phyloP scores from a whole-genome alignment of 352 stramenopile species.

The Phytopythium litorale region DNA sequence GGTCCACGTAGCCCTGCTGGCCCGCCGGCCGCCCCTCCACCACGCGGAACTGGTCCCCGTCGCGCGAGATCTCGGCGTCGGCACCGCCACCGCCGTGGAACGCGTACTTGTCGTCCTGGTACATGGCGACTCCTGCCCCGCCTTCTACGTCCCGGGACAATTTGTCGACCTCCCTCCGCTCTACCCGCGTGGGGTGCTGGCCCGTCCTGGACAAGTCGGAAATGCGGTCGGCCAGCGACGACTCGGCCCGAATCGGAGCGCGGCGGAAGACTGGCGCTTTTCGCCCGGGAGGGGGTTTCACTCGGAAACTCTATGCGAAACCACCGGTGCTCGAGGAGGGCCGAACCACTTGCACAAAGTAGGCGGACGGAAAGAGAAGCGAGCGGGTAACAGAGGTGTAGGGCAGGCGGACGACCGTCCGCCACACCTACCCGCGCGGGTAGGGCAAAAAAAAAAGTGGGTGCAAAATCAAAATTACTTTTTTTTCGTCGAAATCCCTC shows the following conservation, averaged over 20 bases:
- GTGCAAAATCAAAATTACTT: not conserved
- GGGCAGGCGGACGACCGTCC: not conserved
- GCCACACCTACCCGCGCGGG: not conserved
- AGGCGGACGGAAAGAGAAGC: not conserved
- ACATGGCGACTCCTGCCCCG: constrained; percentile 26
- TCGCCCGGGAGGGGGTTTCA: not conserved
- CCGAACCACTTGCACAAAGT: not conserved
- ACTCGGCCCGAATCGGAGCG: not conserved
- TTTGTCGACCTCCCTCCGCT: no score
- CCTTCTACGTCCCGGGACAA: not conserved
- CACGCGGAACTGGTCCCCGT: constrained; percentile 35
- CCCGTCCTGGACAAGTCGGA: constrained; percentile 1
- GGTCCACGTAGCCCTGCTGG: constrained; percentile 65
- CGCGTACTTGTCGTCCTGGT: constrained; percentile 51
- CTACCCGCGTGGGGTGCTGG: not conserved
- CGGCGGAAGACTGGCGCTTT: constrained; percentile 2
- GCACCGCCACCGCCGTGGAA: constrained; percentile 40
- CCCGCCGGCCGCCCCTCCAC: constrained; percentile 43
- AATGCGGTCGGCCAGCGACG: not conserved
- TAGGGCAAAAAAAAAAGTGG: not conserved
- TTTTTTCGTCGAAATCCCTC: no score
- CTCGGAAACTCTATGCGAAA: constrained; percentile 1
- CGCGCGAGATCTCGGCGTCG: constrained; percentile 43
- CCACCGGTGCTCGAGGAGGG: not conserved
- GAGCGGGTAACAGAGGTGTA: not conserved